Base-by-base conservation (phyloP, 768 basidiomycete genomes). In the Psilocybe sp. region DNA sequence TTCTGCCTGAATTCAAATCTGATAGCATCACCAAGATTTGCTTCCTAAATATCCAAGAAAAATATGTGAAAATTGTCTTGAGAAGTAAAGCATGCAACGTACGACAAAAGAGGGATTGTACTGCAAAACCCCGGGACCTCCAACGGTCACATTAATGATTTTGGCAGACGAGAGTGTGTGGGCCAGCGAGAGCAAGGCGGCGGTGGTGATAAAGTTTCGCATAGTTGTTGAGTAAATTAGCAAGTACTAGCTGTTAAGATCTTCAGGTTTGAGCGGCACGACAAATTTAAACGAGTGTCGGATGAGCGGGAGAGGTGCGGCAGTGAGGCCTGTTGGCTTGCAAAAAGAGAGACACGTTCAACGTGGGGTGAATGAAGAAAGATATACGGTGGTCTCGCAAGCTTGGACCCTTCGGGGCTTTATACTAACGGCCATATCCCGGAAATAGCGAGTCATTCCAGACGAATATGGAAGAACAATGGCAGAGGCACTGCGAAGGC, bases 1-100 rank as follows among this genome's bases (percentile, higher is more conserved):
- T 79, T 76, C 63, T 78, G 76, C 55, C 70, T 55, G 69, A 84
- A 84, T 19, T 57, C 68, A 59, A 84, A 84, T 36, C 61, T 44
- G 23, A 83, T 66, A 5, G 60, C 59, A 53, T 84, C 81, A 20
- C 79, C 80, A 9, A 64, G 45, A 23, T 59, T 63, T 10, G 75
- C 81, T 50, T 59, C 75, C 80, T 82, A 40, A 14, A n/a, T 8
- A 50, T 38, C 43, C 34, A 9, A 44, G 13, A 38, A 14, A 18
- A 19, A 19, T 50, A 18, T 51, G 50, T 5, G 49, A 40, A 4
- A 13, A 46, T 47, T n/a, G 10, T 38, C 28, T 37, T 10, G 47
- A 11, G 6, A 16, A 15, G 10, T 18, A 38, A 5, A 36, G 34
- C 4, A 12, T 3, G 37, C 16, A 38, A 71, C 72, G 28, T 65